Base-by-base conservation (phyloP, 139 green algal species). In the Astrephomene gubernaculifera region DNA sequence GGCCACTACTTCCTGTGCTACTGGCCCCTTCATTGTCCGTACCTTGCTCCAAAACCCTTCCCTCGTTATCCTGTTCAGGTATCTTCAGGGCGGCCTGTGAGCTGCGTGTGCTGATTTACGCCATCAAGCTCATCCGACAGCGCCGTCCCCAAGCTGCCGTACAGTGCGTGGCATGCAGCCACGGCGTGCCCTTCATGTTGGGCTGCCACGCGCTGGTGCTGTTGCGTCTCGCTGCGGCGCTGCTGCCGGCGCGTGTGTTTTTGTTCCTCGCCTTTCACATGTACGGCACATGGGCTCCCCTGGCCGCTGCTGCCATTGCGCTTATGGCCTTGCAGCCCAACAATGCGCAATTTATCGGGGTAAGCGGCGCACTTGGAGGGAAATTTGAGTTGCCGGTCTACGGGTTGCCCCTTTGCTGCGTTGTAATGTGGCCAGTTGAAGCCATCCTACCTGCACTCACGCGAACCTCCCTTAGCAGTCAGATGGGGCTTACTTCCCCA, bases 121-220 rank as follows among this genome's bases (percentile, higher is more conserved):
- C 22, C 31, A 35, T 14, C 2, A 4, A 14, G 4, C 33, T 86
- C 33, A 2, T 45, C n/a, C 29, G 35, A 17, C 45, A 12, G 14
- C 45, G 79, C 35, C 79, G 27, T 12, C 65, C 65, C 4, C 65
- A 78, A n/a, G 79, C 44, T 4, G 79, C 79, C 29, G 27, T 86
- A 29, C 79, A 86, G 33, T 65, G 41, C 49, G 17, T 86, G 65
- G 79, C 65, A 6, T 78, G 79, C 49, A 53, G n/a, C 45, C 45
- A 86, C 65, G 79, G 79, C 49, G 52, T 86, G 35, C 65, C 64
- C 1, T 9, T 43, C 36, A 64, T 76, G 33, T 33, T 86, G 45
- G 79, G 79, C 49, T 68, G 45, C 49, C 65, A 86, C 36, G 25
- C 25, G 19, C 36, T 86, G 65, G 0, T 57, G 22, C 41, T 69